These are phyloP conservation scores for Saussurea involucrata DNA, from an alignment of 129 eudicot genomes.

Conservation along the genomic window DNA sequence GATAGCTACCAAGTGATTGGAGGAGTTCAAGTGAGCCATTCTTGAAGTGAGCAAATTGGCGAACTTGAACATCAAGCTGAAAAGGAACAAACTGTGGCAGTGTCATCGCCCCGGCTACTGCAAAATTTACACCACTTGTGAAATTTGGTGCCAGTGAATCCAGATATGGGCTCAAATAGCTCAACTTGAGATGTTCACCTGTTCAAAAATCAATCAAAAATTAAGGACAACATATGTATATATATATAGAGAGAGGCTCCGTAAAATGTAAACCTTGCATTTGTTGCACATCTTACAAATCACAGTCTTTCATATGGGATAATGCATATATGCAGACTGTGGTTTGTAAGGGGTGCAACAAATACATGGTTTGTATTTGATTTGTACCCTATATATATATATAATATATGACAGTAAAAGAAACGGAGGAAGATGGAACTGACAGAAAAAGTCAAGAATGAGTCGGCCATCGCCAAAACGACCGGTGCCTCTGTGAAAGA, in stretches of 20 bases:
- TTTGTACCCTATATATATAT: too few species aligned
- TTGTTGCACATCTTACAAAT: too few species aligned
- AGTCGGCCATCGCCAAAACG: conserved; percentile 42
- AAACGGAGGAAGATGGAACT: conserved; percentile 4
- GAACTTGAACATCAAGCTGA: conserved; percentile 37
- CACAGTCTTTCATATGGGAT: too few species aligned
- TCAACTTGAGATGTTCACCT: conserved; percentile 40
- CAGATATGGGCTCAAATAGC: conserved; percentile 36
- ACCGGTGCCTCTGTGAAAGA: conserved; percentile 42
- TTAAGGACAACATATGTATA: too few species aligned
- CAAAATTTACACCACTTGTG: conserved; percentile 45
- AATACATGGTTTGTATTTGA: too few species aligned
- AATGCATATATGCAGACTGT: too few species aligned
- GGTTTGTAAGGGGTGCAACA: too few species aligned
- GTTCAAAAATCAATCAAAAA: background rate
- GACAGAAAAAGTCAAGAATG: conserved; percentile 41
- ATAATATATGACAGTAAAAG: background rate
- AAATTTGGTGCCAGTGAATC: conserved; percentile 45
- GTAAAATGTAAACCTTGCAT: too few species aligned
- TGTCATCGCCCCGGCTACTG: conserved; percentile 45
- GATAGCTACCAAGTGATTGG: conserved; percentile 16
- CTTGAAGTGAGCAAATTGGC: conserved; percentile 35
- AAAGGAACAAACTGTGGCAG: conserved; percentile 40
- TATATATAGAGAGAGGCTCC: too few species aligned
- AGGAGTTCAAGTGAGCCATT: conserved; percentile 41